Base-by-base conservation (phyloP, 345 rosid genomes). In the Acer campestre region DNA sequence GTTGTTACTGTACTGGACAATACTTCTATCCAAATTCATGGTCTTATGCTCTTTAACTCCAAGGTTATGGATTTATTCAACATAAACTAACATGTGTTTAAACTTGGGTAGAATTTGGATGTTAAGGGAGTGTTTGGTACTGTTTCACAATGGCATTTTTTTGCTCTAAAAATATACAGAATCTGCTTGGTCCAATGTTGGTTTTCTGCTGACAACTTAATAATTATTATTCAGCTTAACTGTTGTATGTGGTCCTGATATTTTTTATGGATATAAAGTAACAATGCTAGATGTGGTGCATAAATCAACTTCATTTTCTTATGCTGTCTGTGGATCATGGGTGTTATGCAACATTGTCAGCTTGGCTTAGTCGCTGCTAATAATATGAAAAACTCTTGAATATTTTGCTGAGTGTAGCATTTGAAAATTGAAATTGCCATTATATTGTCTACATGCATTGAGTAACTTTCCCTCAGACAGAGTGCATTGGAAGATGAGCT, bases 391-490 rank as follows among this genome's bases (percentile, higher is more conserved):
- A 44, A 42, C 20, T 73, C 81, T 64, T 78, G 0, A 56, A 56
- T 40, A 49, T 56, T 71, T 59, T 77, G 16, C 40, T 53, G 58
- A 65, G 51, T 23, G 20, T 77, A 51, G 35, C 70, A 35, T 48
- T 44, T 77, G 61, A 71, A 62, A 40, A 38, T 46, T 63, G 67
- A 23, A 58, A 44, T 53, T 75, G 22, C 49, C 42, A 68, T 67
- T 61, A 68, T 61, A 72, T 81, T 75, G 68, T 82, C 78, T 48
- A 68, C 78, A 40, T 70, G 78, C 86, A 77, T 80, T 86, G 79
- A 91, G 75, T 89, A 90, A 94, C 85, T 84, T 86, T 84, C 80
- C 84, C 88, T 93, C 89, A 92, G 99, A 94, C 97, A 97, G 99
- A 90, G 88, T 89, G 90, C 94, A 77, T 80, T 97, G 76, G 98